A percentile compares a stretch with the other conserved stretches of the same genome.
phyloP scores from a whole-genome alignment of 1,284 basidiomycete genomes.

The Tilletiopsis washingtonensis region DNA sequence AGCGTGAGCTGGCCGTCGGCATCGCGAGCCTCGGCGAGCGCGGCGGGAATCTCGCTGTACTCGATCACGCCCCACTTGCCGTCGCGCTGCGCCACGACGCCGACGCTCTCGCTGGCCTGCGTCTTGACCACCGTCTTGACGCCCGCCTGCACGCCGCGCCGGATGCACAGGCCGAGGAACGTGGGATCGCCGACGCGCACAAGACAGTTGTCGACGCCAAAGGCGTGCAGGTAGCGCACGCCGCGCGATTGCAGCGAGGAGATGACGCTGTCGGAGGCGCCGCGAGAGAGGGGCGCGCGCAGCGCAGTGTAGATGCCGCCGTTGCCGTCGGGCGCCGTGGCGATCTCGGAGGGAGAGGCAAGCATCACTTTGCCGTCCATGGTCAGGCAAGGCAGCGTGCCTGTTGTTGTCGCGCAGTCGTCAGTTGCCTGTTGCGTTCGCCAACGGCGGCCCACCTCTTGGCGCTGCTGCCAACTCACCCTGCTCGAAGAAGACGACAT shows the following conservation, averaged over 20 bases:
- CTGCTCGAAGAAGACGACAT: slow-evolving; percentile 94
- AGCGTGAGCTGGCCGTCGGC: slow-evolving; percentile 63
- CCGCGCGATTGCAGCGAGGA: slow-evolving; percentile 70
- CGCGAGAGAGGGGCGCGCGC: slow-evolving; percentile 64
- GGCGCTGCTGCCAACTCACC: slow-evolving; percentile 53
- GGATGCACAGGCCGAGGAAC: slow-evolving; percentile 88
- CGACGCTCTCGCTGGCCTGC: slow-evolving; percentile 79
- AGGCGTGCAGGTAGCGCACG: slow-evolving; percentile 83
- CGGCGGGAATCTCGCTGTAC: slow-evolving; percentile 88
- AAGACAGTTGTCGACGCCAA: slow-evolving; percentile 98
- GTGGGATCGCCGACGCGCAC: slow-evolving; percentile 93
- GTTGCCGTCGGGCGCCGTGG: slow-evolving; percentile 94
- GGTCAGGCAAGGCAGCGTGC: slow-evolving; percentile 87
- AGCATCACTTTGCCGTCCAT: slow-evolving; percentile 91
- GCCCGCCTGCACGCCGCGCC: slow-evolving; percentile 75
- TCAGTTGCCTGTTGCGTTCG: neutral
- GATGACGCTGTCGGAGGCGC: slow-evolving; percentile 66
- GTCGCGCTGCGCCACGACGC: slow-evolving; percentile 78
- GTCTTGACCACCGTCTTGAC: slow-evolving; percentile 94
- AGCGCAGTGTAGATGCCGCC: slow-evolving; percentile 93
- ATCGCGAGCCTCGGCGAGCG: slow-evolving; percentile 67
- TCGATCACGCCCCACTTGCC: slow-evolving; percentile 86
- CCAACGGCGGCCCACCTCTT: neutral
- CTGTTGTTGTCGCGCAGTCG: slow-evolving; percentile 50
- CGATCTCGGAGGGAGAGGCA: slow-evolving; percentile 66